A percentile compares a stretch with the other conserved stretches of the same genome.
Conservation (phyloP, 2,329 filamentous ascomycete genomes). For the Apiospora koreana region DNA sequence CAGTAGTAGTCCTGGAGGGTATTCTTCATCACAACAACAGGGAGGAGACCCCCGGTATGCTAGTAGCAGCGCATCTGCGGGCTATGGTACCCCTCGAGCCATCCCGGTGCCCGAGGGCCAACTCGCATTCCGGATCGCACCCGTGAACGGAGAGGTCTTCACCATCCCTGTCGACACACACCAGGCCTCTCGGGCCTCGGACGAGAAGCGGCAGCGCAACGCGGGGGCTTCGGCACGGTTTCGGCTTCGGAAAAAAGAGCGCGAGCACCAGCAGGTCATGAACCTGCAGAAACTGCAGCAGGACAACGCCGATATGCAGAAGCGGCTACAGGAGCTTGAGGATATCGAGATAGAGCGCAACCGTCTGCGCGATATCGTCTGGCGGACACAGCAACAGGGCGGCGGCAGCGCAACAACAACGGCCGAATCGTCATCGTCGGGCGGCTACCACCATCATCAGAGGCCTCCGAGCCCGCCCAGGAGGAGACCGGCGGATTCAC, state of each 20-base stretch:
- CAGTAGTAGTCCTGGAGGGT: constrained; percentile 20
- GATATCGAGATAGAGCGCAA: constrained; percentile 74
- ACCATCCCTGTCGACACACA: constrained; percentile 75
- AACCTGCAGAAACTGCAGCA: constrained; percentile 70
- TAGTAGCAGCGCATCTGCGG: background rate
- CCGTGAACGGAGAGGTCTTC: constrained; percentile 44
- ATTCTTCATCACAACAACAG: background rate
- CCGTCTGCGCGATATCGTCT: constrained; percentile 67
- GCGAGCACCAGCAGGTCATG: constrained; percentile 71
- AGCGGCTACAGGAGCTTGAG: constrained; percentile 51
- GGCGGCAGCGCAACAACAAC: constrained; percentile 40
- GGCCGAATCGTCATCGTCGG: constrained; percentile 26
- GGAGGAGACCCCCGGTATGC: background rate
- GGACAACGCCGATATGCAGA: constrained; percentile 65
- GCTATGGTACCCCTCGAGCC: background rate
- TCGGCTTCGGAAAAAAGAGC: constrained; percentile 78
- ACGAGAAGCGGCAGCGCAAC: constrained; percentile 84
- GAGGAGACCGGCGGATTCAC: constrained; percentile 31
- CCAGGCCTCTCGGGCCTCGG: constrained; percentile 78
- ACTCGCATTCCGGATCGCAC: constrained; percentile 27
- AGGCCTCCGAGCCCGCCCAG: constrained; percentile 35
- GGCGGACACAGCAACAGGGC: constrained; percentile 53
- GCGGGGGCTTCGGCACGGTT: constrained; percentile 85
- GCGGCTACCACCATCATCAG: constrained; percentile 19
- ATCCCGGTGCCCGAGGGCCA: constrained; percentile 30